Percentiles rank a stretch among this genome's conserved stretches.
phyloP scores from a whole-genome alignment of 2,329 filamentous ascomycete genomes.

The Clarireedia sp. region DNA sequence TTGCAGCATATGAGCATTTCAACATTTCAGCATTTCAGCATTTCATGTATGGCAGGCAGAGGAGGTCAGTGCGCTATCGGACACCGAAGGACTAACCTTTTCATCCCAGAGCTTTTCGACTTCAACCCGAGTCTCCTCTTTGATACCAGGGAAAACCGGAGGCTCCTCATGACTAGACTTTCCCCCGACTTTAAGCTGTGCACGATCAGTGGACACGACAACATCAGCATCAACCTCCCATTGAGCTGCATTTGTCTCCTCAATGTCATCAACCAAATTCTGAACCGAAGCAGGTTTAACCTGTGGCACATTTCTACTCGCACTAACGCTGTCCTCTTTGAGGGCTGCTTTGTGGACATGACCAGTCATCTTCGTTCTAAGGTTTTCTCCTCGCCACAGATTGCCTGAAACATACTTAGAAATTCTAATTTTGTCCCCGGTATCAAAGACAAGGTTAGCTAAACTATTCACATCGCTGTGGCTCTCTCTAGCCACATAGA shows the following conservation, averaged over 20 bases:
- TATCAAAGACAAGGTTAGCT: constrained; percentile 9
- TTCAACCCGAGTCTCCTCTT: background rate
- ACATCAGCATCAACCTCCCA: constrained; percentile 14
- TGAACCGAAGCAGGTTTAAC: background rate
- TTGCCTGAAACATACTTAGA: constrained; percentile 18
- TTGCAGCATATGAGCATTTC: background rate
- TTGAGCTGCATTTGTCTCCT: constrained; percentile 17
- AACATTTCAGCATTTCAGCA: background rate
- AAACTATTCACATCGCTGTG: constrained; percentile 6
- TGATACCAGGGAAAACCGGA: background rate
- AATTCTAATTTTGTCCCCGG: constrained; percentile 18
- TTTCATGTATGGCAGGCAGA: background rate
- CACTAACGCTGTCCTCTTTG: constrained; percentile 10
- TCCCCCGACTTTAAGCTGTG: too few relatives aligned
- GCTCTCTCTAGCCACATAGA: constrained; percentile 2
- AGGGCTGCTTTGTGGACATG: constrained; percentile 5
- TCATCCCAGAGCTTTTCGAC: background rate
- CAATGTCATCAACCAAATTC: constrained; percentile 11
- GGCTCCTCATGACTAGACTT: background rate
- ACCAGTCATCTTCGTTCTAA: constrained; percentile 10
- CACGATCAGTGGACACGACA: background rate
- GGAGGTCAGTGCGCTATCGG: background rate
- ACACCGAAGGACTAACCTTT: background rate
- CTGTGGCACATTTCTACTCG: background rate
- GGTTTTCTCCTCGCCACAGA: constrained; percentile 16